Percentiles rank a stretch among this genome's conserved stretches.
These are phyloP conservation scores for Verruconis gallopava DNA, from an alignment of 2,329 filamentous ascomycete species.

Conservation along the genomic window DNA sequence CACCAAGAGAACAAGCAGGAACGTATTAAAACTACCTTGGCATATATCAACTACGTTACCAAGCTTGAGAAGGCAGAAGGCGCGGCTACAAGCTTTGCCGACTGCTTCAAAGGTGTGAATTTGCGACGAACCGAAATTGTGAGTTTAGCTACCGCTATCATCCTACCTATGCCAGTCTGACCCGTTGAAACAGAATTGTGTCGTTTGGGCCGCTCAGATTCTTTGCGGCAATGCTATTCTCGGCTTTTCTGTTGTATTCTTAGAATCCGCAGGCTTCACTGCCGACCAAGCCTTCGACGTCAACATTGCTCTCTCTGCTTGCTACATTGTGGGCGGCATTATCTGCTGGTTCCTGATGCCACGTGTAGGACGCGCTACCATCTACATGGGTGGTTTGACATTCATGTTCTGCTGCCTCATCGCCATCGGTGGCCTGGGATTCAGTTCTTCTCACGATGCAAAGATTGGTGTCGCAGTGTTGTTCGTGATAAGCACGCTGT, in stretches of 20 bases:
- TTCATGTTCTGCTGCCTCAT: conserved; percentile 52
- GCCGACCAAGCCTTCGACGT: conserved; percentile 32
- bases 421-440: conserved; percentile 70
- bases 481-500: conserved; percentile 57
- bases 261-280: conserved; percentile 33
- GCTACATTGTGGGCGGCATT: conserved; percentile 68
- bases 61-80: conserved; percentile 67
- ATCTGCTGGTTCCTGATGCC: conserved; percentile 74
- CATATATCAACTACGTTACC: conserved; percentile 29
- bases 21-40: not conserved
- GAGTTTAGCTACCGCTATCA: too few species aligned
- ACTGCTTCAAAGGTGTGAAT: conserved; percentile 74
- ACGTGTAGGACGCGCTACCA: conserved; percentile 55
- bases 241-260: conserved; percentile 37
- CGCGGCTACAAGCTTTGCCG: conserved; percentile 57
- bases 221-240: conserved; percentile 34
- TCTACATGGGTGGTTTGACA: conserved; percentile 61
- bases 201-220: conserved; percentile 38
- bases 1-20: not conserved
- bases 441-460: conserved; percentile 35
- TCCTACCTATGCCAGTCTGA: too few species aligned
- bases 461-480: conserved; percentile 21
- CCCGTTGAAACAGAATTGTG: conserved; percentile 23
- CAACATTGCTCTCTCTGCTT: conserved; percentile 45
- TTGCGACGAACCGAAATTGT: conserved; percentile 65